Evolutionary conservation across 306 rosid species (phyloP), one percentile per base, ranked within the genome.

Genomic region (Bauhinia variegata): DNA sequence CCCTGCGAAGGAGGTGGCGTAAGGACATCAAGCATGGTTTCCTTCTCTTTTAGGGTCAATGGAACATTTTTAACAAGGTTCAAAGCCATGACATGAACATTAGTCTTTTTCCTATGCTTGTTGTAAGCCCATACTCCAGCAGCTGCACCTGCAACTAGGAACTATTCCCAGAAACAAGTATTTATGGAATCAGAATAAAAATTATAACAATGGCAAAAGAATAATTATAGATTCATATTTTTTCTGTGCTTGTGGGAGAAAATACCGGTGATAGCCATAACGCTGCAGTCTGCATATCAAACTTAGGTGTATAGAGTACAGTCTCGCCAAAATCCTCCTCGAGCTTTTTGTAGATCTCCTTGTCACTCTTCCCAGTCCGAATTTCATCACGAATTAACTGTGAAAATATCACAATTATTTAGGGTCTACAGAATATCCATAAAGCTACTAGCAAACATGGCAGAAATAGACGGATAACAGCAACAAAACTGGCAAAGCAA

Each of bases 371-470:
- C 58, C 97, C 97, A 12, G 84, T 13, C 23, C 59, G 91, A 76
- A 89, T 84, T 81, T 93, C 98, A 31, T 89, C 97, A 11, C 96
- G 98, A 57, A 93, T 93, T 60, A 93, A 75, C 98, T 93, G 86
- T 37, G 11, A 56, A 67, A 44, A 59, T 53, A 68, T 75, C 28
- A 43, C 60, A 50, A 70, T 46, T 75, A 31, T 39, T 68, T 11
- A 46, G 58, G 65, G 55, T 53, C 61, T 2, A 5, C 51, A 13
- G 30, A 7, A n/a, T n/a, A 33, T 38, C 65, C 30, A 70, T 30
- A 54, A 49, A 32, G 55, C 37, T 54, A 37, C 54, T 62, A 33
- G 57, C 36, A 31, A 16, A 39, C 67, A 38, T 34, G 70, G 47
- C 44, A 59, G 11, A 47, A 71, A 56, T 51, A 42, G 41, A 13